Evolutionary conservation across 192 early-diverging fungal species (phyloP), one percentile per base, ranked within the genome.

Genomic region (Coemansia sp.): DNA sequence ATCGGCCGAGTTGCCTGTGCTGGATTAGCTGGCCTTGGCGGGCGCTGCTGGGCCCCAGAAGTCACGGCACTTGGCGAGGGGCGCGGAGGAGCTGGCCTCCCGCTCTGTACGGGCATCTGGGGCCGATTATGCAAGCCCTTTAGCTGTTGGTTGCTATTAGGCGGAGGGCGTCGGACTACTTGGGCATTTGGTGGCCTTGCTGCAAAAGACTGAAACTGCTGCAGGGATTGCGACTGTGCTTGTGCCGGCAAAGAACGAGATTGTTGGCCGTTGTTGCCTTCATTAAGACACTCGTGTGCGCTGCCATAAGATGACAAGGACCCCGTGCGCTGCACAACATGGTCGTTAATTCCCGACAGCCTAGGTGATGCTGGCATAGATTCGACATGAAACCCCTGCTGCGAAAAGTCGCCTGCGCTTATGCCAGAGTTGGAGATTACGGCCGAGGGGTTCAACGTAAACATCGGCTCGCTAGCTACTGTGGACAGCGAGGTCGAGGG

Each of bases 301-400:
- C 26, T 35, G 52, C 52, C 32, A 53, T 34, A 53, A 10, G 52
- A 35, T 8, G 52, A 53, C 33, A 53, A 19, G 8, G 52, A 34
- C 8, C 29, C 33, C 0, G 52, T 35, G 33, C 33, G 52, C n/a
- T 57, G 63, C 46, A 53, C 11, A 33, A 8, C 35, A 9, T 33
- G 26, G 12, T 44, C 56, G 10, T 27, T 27, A 14, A 58, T 57
- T 15, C 63, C 63, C 18, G 43, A 29, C 24, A 65, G 43, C 12
- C 42, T 56, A 14, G 63, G 63, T 14, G 63, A 65, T 36, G 41
- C 50, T 2, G 62, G 62, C 54, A 64, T 56, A 21, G 62, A 64
- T 38, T 35, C 24, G 44, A 46, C 24, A 50, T 64, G 53, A n/a
- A 64, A 18, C 9, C 62, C 62, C 2, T 32, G 19, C n/a, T 64